phyloP scores from a whole-genome alignment of 1,284 basidiomycete genomes.

The Cystobasidiaceae sp. region DNA sequence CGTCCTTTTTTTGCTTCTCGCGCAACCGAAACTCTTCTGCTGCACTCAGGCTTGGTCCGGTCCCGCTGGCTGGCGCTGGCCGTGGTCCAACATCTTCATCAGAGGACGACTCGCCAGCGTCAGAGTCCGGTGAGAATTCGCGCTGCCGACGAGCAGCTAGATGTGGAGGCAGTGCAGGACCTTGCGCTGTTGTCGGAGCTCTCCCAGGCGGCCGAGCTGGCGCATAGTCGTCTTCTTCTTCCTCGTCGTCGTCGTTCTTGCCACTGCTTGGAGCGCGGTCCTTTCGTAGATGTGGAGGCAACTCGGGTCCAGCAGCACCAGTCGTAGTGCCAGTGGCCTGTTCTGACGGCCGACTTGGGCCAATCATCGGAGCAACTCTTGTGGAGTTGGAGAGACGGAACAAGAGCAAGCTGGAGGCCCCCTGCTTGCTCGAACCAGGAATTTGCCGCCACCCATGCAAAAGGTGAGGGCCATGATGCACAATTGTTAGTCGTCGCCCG shows the following conservation, averaged over 20 bases:
- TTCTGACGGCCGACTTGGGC: not conserved
- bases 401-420: no score
- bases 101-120: constrained; percentile 54
- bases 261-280: no score
- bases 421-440: no score
- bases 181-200: no score
- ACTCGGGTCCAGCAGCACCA: not conserved
- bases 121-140: constrained; percentile 41
- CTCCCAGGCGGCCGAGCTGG: no score
- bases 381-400: not conserved
- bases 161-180: constrained; percentile 42
- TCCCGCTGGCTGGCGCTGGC: constrained; percentile 52
- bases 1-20: constrained; percentile 52
- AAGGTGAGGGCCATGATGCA: no score
- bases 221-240: no score
- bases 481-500: no score
- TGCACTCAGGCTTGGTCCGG: constrained; percentile 62
- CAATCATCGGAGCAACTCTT: not conserved
- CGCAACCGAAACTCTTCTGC: constrained; percentile 59
- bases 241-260: no score
- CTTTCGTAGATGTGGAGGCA: no score
- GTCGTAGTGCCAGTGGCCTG: not conserved
- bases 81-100: constrained; percentile 72
- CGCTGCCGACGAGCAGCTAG: constrained; percentile 39
- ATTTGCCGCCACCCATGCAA: no score